These are phyloP conservation scores for Termitomyces sp. DNA, from an alignment of 768 basidiomycete species.

Conservation along the genomic window DNA sequence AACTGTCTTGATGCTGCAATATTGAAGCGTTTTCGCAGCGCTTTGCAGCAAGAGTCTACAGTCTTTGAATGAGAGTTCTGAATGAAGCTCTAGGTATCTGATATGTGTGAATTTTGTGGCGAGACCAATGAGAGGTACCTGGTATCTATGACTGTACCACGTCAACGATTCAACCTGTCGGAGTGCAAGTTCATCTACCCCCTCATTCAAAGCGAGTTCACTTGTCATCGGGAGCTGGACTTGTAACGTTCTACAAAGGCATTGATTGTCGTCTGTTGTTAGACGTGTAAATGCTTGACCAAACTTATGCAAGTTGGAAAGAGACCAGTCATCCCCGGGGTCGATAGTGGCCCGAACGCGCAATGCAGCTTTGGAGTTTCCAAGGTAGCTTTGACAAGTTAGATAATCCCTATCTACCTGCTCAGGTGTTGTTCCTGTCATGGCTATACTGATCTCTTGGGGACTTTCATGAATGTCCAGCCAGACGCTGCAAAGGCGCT, in stretches of 20 bases:
- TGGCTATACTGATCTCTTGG: no score
- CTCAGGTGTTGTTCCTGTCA: no score
- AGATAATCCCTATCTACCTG: no score
- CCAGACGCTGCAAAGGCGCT: no score
- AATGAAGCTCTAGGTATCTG: background rate
- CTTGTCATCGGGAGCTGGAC: background rate
- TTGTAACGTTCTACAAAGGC: background rate
- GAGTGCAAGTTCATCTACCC: no score
- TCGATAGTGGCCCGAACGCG: background rate
- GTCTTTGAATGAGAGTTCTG: no score
- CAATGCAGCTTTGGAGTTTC: no score
- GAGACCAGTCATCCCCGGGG: background rate
- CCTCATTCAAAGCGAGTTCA: no score
- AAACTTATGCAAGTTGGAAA: background rate
- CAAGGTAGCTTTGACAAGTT: no score
- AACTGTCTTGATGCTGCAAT: background rate
- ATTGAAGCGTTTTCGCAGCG: background rate
- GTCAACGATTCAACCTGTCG: no score
- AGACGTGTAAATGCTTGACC: background rate
- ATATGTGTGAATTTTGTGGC: background rate
- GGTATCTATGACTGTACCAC: background rate
- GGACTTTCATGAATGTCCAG: no score
- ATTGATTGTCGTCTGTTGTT: background rate
- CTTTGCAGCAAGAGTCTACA: background rate
- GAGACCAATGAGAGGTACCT: background rate